Conservation (phyloP, 306 rosid species). For the Begonia masoniana region DNA sequence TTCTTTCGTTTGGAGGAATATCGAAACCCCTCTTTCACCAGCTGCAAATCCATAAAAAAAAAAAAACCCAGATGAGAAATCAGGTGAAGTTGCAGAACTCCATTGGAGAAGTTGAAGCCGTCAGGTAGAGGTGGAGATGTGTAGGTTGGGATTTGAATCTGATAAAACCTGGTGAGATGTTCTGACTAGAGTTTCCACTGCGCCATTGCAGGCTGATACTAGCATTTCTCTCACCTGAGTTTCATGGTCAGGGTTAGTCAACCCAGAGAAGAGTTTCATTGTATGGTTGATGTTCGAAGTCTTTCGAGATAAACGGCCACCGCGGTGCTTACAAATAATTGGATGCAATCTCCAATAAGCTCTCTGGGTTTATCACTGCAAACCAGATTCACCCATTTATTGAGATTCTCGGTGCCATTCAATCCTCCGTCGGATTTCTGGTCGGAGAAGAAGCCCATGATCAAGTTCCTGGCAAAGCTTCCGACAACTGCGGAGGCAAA, state of each 20-base stretch:
- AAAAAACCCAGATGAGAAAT: not conserved
- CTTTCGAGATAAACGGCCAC: constrained; percentile 73
- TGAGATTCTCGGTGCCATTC: constrained; percentile 2
- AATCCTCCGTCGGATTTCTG: constrained; percentile 19
- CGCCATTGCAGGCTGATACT: constrained; percentile 48
- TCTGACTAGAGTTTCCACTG: constrained; percentile 54
- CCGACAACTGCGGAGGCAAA: constrained; percentile 63
- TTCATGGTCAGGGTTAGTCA: constrained; percentile 65
- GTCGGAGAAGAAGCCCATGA: constrained; percentile 32
- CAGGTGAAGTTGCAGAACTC: not conserved
- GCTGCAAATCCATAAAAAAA: not conserved
- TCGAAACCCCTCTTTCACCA: constrained; percentile 41
- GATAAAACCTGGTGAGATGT: constrained; percentile 64
- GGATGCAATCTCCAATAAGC: constrained; percentile 52
- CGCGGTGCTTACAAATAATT: constrained; percentile 60
- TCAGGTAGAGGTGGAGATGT: no score
- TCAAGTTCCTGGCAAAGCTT: constrained; percentile 71
- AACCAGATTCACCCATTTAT: constrained; percentile 38
- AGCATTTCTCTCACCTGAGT: constrained; percentile 45
- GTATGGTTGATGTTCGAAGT: constrained; percentile 66
- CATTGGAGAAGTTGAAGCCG: no score
- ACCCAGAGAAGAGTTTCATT: constrained; percentile 62
- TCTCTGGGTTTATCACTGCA: constrained; percentile 36
- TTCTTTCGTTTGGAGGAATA: constrained; percentile 38
- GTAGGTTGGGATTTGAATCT: constrained; percentile 18